Evolutionary conservation across 78 protist genomes (phyloP).

Genomic region (Isochrysis galbana): DNA sequence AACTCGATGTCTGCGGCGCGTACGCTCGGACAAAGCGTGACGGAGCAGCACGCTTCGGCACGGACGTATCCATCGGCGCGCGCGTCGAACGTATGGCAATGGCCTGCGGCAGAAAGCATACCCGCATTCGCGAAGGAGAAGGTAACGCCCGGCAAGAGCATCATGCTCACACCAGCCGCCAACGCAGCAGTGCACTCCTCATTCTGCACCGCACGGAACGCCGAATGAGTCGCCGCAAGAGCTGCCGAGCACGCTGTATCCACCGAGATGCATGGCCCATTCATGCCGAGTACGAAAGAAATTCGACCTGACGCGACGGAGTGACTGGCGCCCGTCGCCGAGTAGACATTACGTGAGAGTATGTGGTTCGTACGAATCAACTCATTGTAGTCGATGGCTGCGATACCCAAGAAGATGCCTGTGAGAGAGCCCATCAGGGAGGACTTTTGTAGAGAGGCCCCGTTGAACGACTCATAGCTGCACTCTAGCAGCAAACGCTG

Average conservation of each 20-base stretch:
- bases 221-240: slow-evolving; percentile 71
- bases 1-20: not conserved
- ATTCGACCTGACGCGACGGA: slow-evolving; percentile 53
- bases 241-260: slow-evolving; percentile 89
- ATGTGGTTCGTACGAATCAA: not conserved
- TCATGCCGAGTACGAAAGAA: slow-evolving; percentile 65
- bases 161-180: not conserved
- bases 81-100: slow-evolving; percentile 68
- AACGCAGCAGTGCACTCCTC: not conserved
- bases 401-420: slow-evolving; percentile 1
- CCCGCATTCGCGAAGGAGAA: slow-evolving; percentile 47
- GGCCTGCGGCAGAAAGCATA: slow-evolving; percentile 63
- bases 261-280: slow-evolving; percentile 75
- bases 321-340: not conserved
- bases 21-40: slow-evolving; percentile 34
- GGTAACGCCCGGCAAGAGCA: not conserved
- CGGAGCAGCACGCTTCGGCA: slow-evolving; percentile 75
- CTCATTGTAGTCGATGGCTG: not conserved
- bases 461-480: not conserved
- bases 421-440: not conserved
- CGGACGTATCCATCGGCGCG: slow-evolving; percentile 84
- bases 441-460: not conserved
- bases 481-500: slow-evolving; percentile 17
- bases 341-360: not conserved
- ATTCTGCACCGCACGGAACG: slow-evolving; percentile 26